Base-by-base conservation (phyloP, 2,329 filamentous ascomycete species). In the Dactylonectria macrodidyma region DNA sequence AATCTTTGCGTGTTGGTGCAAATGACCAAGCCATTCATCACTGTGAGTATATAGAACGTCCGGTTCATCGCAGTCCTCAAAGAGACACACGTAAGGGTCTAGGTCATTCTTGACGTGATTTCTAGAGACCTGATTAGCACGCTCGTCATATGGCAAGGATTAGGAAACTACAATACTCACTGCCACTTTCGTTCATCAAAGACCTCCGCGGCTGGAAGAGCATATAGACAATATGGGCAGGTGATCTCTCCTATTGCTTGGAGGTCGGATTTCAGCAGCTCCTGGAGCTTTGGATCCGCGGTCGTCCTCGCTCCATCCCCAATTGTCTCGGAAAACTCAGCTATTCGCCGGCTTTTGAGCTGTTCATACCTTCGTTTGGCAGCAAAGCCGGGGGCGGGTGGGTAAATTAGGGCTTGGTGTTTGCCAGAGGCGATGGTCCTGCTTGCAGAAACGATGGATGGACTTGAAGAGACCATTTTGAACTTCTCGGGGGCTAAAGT, bases 1-100 rank as follows among this genome's bases (percentile, higher is more conserved):
- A 44, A 36, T 36, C 58, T 41, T 22, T 1, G 19, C 41, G 3
- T 71, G 71, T 19, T 56, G 52, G 11, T 50, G 70, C 52, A 73
- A 38, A 22, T 68, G 71, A 5, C 12, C 55, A 1, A 73, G 14
- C 71, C 71, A 68, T 26, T 19, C 52, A 14, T 36, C 48, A 26
- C 62, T 62, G 16, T 62, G 66, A 5, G 14, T 64, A 33, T 66
- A 73, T 0, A 75, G 59, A 2, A 26, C 3, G 2, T 66, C 65
- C 1, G 66, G 10, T 4, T 50, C 22, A 34, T 73, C 58, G n/a
- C 73, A 75, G 1, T 67, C 51, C 4, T 71, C 65, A 34, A 73
- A 71, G 0, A 72, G 46, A 34, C 71, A 75, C 0, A 75, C 66
- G 19, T 73, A 73, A 3, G 70, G 65, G n/a, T 75, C 70, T 0